Evolutionary conservation across 1,284 basidiomycete species (phyloP).

Genomic region (Cryptococcus sp.): DNA sequence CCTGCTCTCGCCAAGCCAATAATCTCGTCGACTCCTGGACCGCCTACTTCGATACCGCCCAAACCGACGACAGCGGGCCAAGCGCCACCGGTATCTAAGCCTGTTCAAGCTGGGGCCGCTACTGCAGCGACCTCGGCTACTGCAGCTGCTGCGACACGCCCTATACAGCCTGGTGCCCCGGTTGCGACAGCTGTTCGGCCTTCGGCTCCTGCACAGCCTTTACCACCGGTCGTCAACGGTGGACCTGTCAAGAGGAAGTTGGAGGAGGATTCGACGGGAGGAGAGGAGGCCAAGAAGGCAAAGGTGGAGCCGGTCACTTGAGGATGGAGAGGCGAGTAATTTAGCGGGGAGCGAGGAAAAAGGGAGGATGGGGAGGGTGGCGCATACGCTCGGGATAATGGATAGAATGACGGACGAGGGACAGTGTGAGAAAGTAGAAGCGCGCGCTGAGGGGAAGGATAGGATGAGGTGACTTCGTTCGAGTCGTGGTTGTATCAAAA

Average conservation of each 20-base stretch:
- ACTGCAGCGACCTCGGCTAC: not conserved
- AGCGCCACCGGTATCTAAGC: not conserved
- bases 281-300: conserved; percentile 24
- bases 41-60: not conserved
- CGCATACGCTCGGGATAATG: not conserved
- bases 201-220: not conserved
- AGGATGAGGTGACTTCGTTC: no score
- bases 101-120: not conserved
- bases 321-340: not conserved
- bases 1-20: not conserved
- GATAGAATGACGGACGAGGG: no score
- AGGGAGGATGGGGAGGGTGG: not conserved
- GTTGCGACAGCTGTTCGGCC: not conserved
- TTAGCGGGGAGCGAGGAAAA: not conserved
- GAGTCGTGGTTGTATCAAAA: no score
- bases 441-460: no score
- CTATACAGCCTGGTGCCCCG: not conserved
- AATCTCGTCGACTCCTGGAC: not conserved
- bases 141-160: no score
- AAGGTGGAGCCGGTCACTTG: conserved; percentile 16
- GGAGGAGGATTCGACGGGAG: conserved; percentile 10
- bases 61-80: not conserved
- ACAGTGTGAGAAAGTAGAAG: no score
- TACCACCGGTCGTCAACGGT: not conserved
- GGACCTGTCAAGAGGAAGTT: conserved; percentile 22